phyloP scores from a whole-genome alignment of 495 filamentous ascomycete genomes.

The Neohortaea acidophila region DNA sequence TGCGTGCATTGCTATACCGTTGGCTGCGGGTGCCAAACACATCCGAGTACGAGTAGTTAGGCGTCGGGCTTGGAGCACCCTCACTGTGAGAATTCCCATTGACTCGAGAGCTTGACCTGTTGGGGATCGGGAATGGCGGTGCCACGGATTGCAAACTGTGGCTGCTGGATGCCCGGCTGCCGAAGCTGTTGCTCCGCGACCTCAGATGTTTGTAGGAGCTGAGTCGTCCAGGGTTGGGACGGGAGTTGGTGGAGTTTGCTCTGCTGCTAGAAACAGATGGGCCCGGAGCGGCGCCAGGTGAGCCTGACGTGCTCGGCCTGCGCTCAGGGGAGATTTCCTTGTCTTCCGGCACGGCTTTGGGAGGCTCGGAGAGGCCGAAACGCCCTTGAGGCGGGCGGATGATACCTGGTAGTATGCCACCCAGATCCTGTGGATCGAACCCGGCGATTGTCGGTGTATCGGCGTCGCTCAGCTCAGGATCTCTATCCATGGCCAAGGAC shows the following conservation, averaged over 20 bases:
- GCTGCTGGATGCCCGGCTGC: conserved; percentile 33
- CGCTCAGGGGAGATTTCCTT: conserved; percentile 24
- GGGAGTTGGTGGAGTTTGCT: conserved; percentile 1
- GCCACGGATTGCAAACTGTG: conserved; percentile 11
- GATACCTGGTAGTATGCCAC: conserved; percentile 6
- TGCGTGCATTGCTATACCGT: conserved; percentile 19
- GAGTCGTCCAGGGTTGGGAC: conserved; percentile 47
- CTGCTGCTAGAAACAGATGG: conserved; percentile 15
- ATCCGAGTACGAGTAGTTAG: neutral
- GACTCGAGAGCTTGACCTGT: conserved; percentile 71
- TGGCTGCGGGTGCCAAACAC: conserved; percentile 10
- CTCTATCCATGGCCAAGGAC: conserved; percentile 8
- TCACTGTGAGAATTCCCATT: conserved; percentile 58
- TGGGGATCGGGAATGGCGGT: conserved; percentile 71
- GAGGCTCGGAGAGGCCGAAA: conserved; percentile 24
- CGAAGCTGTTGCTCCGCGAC: conserved; percentile 59
- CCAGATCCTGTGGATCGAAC: conserved; percentile 19
- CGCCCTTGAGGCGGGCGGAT: conserved; percentile 17
- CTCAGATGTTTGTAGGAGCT: conserved; percentile 47
- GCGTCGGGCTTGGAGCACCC: conserved; percentile 66
- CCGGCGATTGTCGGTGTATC: too few species aligned
- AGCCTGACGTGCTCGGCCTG: conserved; percentile 12
- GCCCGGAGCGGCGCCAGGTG: conserved; percentile 13
- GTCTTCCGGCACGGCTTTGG: conserved; percentile 30
- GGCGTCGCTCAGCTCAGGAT: conserved; percentile 13